These are phyloP conservation scores for Euphrasia arctica DNA, from an alignment of 305 asterid genomes.

Conservation along the genomic window DNA sequence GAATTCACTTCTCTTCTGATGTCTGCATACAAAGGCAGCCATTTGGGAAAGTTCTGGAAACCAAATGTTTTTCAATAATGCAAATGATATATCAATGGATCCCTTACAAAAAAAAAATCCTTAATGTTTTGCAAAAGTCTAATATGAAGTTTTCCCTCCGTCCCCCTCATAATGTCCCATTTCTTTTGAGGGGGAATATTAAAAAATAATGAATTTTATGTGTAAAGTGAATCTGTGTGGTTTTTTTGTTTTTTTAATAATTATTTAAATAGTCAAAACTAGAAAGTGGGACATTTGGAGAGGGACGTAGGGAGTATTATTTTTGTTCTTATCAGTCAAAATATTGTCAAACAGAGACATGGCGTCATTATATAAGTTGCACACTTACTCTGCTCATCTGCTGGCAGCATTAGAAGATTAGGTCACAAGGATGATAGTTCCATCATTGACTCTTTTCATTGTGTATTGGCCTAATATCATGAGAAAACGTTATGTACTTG, in stretches of 20 bases:
- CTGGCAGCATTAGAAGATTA: slow-evolving; percentile 21
- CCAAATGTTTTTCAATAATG: background rate
- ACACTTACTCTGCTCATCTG: slow-evolving; percentile 1
- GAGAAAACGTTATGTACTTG: slow-evolving; percentile 16
- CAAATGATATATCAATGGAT: slow-evolving; percentile 12
- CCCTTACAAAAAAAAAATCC: slow-evolving; percentile 1
- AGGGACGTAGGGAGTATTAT: background rate
- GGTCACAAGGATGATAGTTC: slow-evolving; percentile 12
- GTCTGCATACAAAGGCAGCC: slow-evolving; percentile 15
- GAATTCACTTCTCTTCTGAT: background rate
- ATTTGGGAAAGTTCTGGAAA: background rate
- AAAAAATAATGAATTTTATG: slow-evolving; percentile 4
- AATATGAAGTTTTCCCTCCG: background rate
- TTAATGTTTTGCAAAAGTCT: slow-evolving; percentile 12
- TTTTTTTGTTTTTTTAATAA: too few species aligned
- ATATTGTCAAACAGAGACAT: background rate
- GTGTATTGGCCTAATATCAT: slow-evolving; percentile 7
- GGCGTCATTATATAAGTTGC: background rate
- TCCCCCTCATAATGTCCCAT: too few species aligned
- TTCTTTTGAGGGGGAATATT: too few species aligned
- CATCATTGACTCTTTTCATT: slow-evolving; percentile 6
- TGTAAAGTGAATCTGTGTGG: too few species aligned
- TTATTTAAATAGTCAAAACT: too few species aligned
- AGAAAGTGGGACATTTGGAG: too few species aligned
- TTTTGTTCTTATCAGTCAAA: slow-evolving; percentile 18